phyloP scores from a whole-genome alignment of 2,329 filamentous ascomycete species.

The Aspergillus thermomutatus region DNA sequence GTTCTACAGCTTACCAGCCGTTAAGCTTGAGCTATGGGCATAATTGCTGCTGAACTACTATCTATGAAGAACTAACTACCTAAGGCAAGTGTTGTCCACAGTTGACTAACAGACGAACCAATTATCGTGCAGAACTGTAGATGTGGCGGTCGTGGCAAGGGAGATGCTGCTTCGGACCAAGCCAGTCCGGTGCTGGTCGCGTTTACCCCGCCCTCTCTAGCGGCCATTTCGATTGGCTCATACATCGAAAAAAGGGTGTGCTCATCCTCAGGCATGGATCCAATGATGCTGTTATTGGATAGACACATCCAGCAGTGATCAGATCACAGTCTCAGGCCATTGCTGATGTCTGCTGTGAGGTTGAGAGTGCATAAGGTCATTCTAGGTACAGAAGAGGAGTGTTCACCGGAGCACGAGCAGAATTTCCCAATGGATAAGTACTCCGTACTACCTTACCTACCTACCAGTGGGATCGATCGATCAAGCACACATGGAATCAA shows the following conservation, averaged over 20 bases:
- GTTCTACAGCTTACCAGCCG: neutral
- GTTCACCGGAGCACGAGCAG: neutral
- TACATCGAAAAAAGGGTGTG: neutral
- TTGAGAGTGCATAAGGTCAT: neutral
- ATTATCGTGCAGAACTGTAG: neutral
- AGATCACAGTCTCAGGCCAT: neutral
- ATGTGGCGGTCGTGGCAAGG: slow-evolving; percentile 7
- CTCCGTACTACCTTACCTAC: neutral
- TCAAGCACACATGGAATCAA: neutral
- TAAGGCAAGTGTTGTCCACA: neutral
- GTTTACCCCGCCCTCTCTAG: slow-evolving; percentile 9
- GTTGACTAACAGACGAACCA: neutral
- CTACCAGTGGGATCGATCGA: neutral
- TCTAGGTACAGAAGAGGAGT: neutral
- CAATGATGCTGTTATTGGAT: neutral
- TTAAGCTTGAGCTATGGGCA: neutral
- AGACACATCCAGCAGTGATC: neutral
- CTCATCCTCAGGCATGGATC: neutral
- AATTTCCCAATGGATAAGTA: neutral
- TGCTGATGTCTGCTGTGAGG: neutral
- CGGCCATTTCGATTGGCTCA: neutral
- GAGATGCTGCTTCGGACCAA: slow-evolving; percentile 12
- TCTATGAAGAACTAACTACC: neutral
- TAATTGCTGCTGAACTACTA: neutral
- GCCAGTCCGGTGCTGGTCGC: slow-evolving; percentile 14